phyloP scores from a whole-genome alignment of 108 stramenopile species.

The Phaeodactylum tricornutum region DNA sequence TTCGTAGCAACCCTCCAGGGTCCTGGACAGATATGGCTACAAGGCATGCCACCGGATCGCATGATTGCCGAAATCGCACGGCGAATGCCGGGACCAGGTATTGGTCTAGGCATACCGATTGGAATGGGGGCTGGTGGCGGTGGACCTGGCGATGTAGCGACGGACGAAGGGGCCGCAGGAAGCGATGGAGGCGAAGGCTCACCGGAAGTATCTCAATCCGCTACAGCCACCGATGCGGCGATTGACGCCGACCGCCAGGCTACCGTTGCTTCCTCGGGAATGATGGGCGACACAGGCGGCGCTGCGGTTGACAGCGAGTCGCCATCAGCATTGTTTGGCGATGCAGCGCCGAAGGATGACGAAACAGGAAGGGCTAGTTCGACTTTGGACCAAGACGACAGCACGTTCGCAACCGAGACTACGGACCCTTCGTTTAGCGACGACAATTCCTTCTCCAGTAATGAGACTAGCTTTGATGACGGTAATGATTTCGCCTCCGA shows the following conservation, averaged over 20 bases:
- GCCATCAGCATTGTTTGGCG: conserved; percentile 56
- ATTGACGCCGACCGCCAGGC: conserved; percentile 61
- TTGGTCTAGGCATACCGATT: conserved; percentile 40
- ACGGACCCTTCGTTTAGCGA: background rate
- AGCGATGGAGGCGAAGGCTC: conserved; percentile 5
- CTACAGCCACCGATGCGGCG: conserved; percentile 23
- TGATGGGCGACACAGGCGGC: conserved; percentile 14
- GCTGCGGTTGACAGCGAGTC: conserved; percentile 37
- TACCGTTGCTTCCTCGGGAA: conserved; percentile 59
- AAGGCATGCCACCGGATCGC: conserved; percentile 86
- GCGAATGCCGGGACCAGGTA: conserved; percentile 58
- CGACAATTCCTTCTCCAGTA: conserved; percentile 12
- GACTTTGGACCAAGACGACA: background rate
- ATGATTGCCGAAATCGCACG: conserved; percentile 83
- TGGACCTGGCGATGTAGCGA: conserved; percentile 13
- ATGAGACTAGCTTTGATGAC: conserved; percentile 5
- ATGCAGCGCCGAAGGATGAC: conserved; percentile 34
- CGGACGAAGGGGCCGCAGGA: conserved; percentile 3
- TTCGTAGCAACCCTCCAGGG: conserved; percentile 79
- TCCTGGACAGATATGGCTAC: conserved; percentile 68
- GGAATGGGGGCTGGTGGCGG: conserved; percentile 42
- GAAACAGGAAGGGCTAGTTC: background rate
- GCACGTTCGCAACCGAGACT: conserved; percentile 1
- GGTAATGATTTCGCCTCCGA: conserved; percentile 16
- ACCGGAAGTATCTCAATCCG: conserved; percentile 3